These are phyloP conservation scores for Tolypocladium tropicale DNA, from an alignment of 2,329 filamentous ascomycete species.

Conservation along the genomic window DNA sequence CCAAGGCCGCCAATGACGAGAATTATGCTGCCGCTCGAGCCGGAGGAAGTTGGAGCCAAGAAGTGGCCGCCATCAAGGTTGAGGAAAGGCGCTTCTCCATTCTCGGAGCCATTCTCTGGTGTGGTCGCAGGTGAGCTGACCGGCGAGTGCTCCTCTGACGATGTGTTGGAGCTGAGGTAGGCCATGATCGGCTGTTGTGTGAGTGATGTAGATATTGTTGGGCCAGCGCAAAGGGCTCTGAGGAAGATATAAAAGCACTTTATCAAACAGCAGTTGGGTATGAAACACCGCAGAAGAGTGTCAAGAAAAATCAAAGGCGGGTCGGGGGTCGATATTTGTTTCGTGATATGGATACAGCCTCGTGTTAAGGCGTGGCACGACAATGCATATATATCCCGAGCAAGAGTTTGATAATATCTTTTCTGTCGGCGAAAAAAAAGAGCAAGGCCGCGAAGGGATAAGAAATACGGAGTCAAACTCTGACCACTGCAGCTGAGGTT, in stretches of 20 bases:
- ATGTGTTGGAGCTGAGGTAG: slow-evolving; percentile 5
- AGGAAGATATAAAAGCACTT: neutral
- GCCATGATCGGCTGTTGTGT: slow-evolving; percentile 4
- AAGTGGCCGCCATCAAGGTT: neutral
- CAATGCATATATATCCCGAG: neutral
- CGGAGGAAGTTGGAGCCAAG: neutral
- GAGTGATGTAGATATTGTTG: neutral
- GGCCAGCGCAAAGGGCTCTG: neutral
- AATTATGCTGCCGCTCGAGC: slow-evolving; percentile 15
- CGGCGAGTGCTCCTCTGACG: slow-evolving; percentile 6
- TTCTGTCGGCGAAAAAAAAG: neutral
- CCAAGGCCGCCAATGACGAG: slow-evolving; percentile 44
- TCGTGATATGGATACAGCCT: neutral
- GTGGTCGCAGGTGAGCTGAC: slow-evolving; percentile 9
- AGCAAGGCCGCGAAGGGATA: neutral
- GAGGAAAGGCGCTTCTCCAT: slow-evolving; percentile 4
- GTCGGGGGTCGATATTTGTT: neutral
- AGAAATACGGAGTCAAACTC: too few relatives aligned
- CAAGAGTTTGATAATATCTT: neutral
- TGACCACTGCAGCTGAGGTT: neutral
- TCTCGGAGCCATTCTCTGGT: slow-evolving; percentile 7
- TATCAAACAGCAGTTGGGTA: neutral
- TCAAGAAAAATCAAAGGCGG: neutral
- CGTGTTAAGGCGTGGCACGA: neutral
- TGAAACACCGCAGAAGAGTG: neutral